Conservation (phyloP, 768 basidiomycete species). For the Kwoniella sp. region DNA sequence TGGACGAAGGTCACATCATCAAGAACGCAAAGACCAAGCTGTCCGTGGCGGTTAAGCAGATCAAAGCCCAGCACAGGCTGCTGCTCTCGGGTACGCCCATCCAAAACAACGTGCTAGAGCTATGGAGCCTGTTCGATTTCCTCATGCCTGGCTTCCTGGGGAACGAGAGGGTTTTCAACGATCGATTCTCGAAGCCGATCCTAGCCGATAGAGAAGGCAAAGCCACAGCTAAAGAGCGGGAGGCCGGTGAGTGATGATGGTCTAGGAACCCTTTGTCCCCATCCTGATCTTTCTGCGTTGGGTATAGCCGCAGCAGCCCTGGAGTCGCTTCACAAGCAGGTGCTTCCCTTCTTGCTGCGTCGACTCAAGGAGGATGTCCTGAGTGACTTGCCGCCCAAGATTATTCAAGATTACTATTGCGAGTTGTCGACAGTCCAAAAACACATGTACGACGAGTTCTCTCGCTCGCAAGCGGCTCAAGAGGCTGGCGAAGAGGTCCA, state of each 20-base stretch:
- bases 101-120: conserved; percentile 95
- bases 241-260: conserved; percentile 77
- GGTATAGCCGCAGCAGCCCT: conserved; percentile 78
- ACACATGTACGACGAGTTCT: conserved; percentile 88
- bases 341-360: conserved; percentile 92
- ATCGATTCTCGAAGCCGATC: conserved; percentile 93
- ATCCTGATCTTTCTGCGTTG: conserved; percentile 1
- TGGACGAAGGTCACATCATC: conserved; percentile 98
- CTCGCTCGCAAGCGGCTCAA: conserved; percentile 66
- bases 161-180: conserved; percentile 89
- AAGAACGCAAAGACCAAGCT: conserved; percentile 98
- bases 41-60: conserved; percentile 87
- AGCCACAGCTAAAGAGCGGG: conserved; percentile 71
- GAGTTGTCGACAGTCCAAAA: conserved; percentile 94
- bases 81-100: conserved; percentile 97
- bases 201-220: conserved; percentile 92
- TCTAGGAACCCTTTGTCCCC: background rate
- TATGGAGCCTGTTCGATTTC: conserved; percentile 99
- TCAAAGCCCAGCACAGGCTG: conserved; percentile 85
- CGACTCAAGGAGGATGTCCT: conserved; percentile 96
- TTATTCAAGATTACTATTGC: conserved; percentile 99
- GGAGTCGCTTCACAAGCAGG: conserved; percentile 96
- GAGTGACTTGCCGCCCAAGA: conserved; percentile 92
- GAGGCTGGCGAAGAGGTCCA: conserved; percentile 63
- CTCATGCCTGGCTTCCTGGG: conserved; percentile 99